Base-by-base conservation (phyloP, 495 filamentous ascomycete genomes). In the Xylaria cubensis region DNA sequence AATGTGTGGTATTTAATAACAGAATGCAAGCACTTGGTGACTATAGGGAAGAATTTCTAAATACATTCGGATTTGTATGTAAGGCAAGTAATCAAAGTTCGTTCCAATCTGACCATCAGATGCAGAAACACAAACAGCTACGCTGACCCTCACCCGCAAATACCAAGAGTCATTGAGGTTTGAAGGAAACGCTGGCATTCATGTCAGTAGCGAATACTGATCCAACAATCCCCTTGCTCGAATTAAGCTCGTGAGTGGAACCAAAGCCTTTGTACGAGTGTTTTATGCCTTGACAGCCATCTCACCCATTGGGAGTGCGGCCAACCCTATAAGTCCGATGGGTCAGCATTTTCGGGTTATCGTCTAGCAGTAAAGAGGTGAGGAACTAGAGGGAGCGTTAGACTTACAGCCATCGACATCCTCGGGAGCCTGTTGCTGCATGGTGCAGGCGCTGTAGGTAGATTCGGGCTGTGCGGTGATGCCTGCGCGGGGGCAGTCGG, bases 231-330 rank as follows among this genome's bases (percentile, higher is more conserved):
- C 4, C 46, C 19, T 32, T 26, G n/a, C 6, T 15, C 50, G 10
- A 42, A 44, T 44, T 51, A 41, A 26, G 32, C n/a, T 17, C 29
- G 48, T 21, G 65, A n/a, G n/a, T 29, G 4, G 7, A 67, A 3
- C 1, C 9, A 19, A 67, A 56, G 34, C 50, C n/a, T 67, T 17
- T n/a, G 26, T 10, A 21, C 6, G 32, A 29, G 50, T 29, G 64
- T 56, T 48, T 73, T 84, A 86, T 72, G 86, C 86, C 81, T 86
- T 86, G 71, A 86, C 82, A 69, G 84, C 82, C 80, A 82, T 83
- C 72, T 86, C 82, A 48, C 86, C 85, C 78, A 87, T 81, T 59
- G 86, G 86, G 75, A 88, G 79, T 69, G 80, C 83, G 76, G 81
- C 79, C 76, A 88, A 80, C 86, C 85, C 85, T 86, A 66, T 3